Evolutionary conservation across 352 stramenopile species (phyloP), one percentile per base, ranked within the genome.

Genomic region (Peronospora belbahrii): DNA sequence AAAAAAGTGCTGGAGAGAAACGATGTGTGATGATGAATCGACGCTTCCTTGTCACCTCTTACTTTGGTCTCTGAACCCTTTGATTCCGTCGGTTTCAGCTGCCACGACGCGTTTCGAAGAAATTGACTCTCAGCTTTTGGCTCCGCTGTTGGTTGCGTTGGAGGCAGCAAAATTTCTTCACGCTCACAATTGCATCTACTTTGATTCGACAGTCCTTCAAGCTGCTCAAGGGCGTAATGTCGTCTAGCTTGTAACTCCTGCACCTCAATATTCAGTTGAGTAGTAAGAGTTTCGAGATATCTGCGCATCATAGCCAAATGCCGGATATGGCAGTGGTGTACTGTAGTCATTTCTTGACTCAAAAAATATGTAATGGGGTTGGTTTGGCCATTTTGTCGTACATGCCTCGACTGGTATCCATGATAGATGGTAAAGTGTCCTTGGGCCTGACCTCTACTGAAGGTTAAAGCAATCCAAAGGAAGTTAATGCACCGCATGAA

Each of bases 1-100:
- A 64, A 64, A 15, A 51, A 43, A 6, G 55, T 42, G 14, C 55
- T 64, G 38, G 48, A 32, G 20, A 64, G 14, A 34, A 59, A 64
- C 6, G 55, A 59, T 2, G 23, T 14, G 19, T 39, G 41, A 15
- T 33, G 28, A 6, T 17, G 37, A 20, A 27, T 34, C 23, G 10
- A 3, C 15, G 35, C n/a, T n/a, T 34, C 9, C 2, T 2, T 31
- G 4, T 38, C 22, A 13, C 19, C n/a, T n/a, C 19, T 38, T 18
- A 42, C 48, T 9, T 14, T 17, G 18, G 25, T 52, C 17, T 22
- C 33, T 25, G 18, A 13, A 20, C 9, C 0, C 17, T 23, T 51
- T 20, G 19, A 11, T 39, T 52, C 55, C 2, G 27, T 15, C 9
- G 35, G 14, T 14, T 56, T 17, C 10, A 62, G 42, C 22, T 36